phyloP scores from a whole-genome alignment of 495 filamentous ascomycete genomes.

The Neurospora sp. region DNA sequence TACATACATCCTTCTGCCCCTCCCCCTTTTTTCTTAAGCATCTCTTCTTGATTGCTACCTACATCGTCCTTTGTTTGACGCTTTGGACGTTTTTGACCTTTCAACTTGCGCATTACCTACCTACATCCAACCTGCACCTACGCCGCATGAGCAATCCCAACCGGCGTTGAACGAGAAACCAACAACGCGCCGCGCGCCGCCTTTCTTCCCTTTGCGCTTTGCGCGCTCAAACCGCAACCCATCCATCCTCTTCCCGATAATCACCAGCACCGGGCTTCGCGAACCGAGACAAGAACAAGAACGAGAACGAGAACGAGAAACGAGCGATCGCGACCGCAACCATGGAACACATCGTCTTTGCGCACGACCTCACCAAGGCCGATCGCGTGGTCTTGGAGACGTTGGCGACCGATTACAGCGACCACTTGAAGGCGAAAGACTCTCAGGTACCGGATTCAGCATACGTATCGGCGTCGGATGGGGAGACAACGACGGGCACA shows the following conservation, averaged over 20 bases:
- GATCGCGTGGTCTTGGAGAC: not conserved
- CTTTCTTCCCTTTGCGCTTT: not conserved
- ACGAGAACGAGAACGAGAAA: not conserved
- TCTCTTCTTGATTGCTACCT: not conserved
- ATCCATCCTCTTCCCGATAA: not conserved
- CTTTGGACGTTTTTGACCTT: not conserved
- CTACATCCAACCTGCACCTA: not conserved
- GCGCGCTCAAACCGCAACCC: not conserved
- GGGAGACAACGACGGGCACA: not conserved
- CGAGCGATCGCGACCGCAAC: not conserved
- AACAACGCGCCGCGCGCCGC: not conserved
- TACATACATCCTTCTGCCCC: not conserved
- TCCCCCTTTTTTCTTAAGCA: not conserved
- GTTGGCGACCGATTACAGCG: not conserved
- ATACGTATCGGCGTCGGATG: not conserved
- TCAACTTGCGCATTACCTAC: not conserved
- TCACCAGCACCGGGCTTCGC: not conserved
- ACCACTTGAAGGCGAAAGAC: not conserved
- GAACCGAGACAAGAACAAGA: not conserved
- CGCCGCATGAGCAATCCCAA: not conserved
- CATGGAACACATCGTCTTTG: not conserved
- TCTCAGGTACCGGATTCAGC: not conserved
- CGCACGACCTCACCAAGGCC: not conserved
- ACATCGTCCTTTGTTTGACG: not conserved
- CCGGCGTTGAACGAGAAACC: not conserved